A percentile compares a stretch with the other conserved stretches of the same genome.
These are phyloP conservation scores for Sugiyamaella japonica DNA, from an alignment of 1,139 yeast genomes.

Conservation along the genomic window DNA sequence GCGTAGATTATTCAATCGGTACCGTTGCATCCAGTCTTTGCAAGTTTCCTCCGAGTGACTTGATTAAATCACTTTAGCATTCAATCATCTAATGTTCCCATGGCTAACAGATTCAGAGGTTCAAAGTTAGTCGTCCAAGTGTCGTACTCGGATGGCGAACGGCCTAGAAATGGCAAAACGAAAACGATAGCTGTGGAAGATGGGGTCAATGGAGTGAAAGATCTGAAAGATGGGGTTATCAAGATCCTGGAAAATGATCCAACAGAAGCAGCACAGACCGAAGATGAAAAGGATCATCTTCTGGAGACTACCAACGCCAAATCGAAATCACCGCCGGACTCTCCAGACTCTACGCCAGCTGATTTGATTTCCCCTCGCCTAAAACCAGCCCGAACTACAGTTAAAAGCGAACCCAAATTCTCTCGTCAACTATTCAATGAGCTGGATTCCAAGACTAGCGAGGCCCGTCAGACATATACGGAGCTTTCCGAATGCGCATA, in stretches of 20 bases:
- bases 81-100: neutral
- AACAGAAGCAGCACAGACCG: too few species aligned
- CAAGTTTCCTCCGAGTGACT: neutral
- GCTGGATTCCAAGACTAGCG: constrained; percentile 39
- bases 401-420: neutral
- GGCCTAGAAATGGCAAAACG: neutral
- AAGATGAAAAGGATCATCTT: too few species aligned
- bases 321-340: neutral
- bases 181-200: neutral
- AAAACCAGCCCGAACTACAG: neutral
- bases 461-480: constrained; percentile 62
- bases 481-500: constrained; percentile 62
- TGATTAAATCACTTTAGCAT: neutral
- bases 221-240: neutral
- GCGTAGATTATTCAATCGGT: neutral
- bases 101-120: constrained; percentile 1
- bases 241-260: neutral
- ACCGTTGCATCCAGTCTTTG: neutral
- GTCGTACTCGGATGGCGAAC: constrained; percentile 9
- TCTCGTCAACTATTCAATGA: constrained; percentile 12
- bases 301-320: neutral
- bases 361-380: neutral
- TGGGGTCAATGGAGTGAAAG: neutral
- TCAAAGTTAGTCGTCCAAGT: neutral
- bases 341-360: neutral